Evolutionary conservation across 2,329 filamentous ascomycete species (phyloP).

Genomic region (Anisogramma anomala): DNA sequence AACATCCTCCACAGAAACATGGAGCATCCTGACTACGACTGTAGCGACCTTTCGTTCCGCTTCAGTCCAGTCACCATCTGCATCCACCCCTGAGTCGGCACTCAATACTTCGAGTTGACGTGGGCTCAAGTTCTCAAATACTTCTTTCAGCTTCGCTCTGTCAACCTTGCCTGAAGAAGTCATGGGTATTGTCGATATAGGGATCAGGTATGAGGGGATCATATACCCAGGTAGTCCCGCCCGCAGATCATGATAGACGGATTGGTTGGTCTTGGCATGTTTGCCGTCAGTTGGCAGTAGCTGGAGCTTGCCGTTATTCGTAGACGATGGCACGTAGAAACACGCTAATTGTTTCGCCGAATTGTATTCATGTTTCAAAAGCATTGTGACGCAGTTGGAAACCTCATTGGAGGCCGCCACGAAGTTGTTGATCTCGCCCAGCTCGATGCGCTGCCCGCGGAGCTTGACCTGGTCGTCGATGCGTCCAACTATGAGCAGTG

Average conservation of each 20-base stretch:
- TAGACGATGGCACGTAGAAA: conserved; percentile 50
- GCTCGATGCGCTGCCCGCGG: conserved; percentile 67
- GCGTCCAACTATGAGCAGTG: conserved; percentile 60
- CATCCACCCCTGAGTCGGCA: conserved; percentile 19
- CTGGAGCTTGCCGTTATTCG: conserved; percentile 21
- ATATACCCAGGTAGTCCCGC: conserved; percentile 60
- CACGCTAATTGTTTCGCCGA: conserved; percentile 40
- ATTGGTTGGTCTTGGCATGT: conserved; percentile 23
- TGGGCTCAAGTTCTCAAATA: conserved; percentile 35
- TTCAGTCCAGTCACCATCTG: conserved; percentile 35
- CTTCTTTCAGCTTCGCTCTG: conserved; percentile 36
- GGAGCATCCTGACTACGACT: conserved; percentile 40
- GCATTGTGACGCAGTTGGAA: conserved; percentile 51
- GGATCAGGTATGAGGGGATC: conserved; percentile 64
- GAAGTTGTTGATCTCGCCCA: conserved; percentile 59
- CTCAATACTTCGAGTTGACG: conserved; percentile 27
- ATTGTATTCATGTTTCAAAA: conserved; percentile 36
- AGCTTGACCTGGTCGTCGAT: conserved; percentile 74
- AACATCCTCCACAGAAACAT: conserved; percentile 35
- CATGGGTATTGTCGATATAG: conserved; percentile 56
- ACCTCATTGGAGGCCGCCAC: conserved; percentile 42
- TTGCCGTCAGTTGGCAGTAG: conserved; percentile 27
- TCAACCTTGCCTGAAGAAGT: conserved; percentile 69
- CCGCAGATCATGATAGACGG: conserved; percentile 43
- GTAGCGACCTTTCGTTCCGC: conserved; percentile 45